phyloP scores from a whole-genome alignment of 768 basidiomycete species.

The Suillus brevipes region DNA sequence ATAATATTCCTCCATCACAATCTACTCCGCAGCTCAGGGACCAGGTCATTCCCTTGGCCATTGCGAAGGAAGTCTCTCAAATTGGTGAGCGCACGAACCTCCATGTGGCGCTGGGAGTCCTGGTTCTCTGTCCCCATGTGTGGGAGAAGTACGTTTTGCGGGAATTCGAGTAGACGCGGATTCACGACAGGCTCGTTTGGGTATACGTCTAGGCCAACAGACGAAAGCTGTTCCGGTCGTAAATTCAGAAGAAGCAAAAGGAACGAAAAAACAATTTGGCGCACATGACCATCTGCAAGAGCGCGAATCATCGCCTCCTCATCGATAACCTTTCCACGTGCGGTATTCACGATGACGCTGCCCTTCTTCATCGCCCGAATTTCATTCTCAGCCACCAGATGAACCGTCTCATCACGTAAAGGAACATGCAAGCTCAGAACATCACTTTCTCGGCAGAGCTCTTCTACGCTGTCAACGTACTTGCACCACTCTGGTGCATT shows the following conservation, averaged over 20 bases:
- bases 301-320: conserved; percentile 86
- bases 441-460: conserved; percentile 70
- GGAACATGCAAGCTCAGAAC: conserved; percentile 88
- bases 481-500: conserved; percentile 72
- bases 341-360: conserved; percentile 81
- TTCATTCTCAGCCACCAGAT: conserved; percentile 71
- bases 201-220: conserved; percentile 84
- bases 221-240: conserved; percentile 53
- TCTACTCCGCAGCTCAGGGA: conserved; percentile 49
- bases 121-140: conserved; percentile 91
- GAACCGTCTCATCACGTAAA: conserved; percentile 69
- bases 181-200: conserved; percentile 84
- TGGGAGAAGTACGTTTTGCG: conserved; percentile 82
- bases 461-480: conserved; percentile 67
- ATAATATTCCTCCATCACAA: conserved; percentile 12
- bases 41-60: conserved; percentile 66
- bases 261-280: conserved; percentile 28
- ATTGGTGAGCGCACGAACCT: conserved; percentile 80
- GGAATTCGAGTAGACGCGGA: conserved; percentile 75
- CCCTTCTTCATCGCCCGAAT: conserved; percentile 79
- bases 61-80: conserved; percentile 65
- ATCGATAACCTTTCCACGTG: conserved; percentile 88
- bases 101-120: conserved; percentile 81
- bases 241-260: not conserved
- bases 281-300: conserved; percentile 83